Evolutionary conservation across 1,139 yeast species (phyloP).

Genomic region (Debaryomyces sp.): DNA sequence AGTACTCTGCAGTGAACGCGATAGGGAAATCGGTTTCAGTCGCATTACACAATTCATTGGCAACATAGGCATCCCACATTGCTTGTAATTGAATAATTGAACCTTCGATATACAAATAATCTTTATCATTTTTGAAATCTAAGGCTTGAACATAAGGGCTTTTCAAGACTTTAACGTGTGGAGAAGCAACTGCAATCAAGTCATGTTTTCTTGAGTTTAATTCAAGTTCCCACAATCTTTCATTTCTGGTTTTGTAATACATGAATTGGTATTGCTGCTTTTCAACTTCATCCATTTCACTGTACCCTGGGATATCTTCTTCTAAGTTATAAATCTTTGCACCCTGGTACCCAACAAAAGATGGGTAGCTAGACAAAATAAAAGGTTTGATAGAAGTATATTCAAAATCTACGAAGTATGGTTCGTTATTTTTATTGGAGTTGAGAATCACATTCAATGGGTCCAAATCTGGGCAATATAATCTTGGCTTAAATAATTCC

Average conservation of each 20-base stretch:
- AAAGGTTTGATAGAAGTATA: conserved; percentile 80
- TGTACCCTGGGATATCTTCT: conserved; percentile 74
- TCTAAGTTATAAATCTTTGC: conserved; percentile 76
- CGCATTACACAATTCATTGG: conserved; percentile 59
- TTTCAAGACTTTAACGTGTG: conserved; percentile 70
- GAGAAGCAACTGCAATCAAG: conserved; percentile 77
- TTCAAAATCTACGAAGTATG: conserved; percentile 78
- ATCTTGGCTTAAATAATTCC: conserved; percentile 70
- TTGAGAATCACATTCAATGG: conserved; percentile 78
- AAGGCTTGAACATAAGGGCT: conserved; percentile 68
- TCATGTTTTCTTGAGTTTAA: conserved; percentile 66
- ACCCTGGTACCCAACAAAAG: conserved; percentile 84
- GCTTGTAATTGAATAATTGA: conserved; percentile 71
- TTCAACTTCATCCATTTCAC: conserved; percentile 67
- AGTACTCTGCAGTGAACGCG: conserved; percentile 54
- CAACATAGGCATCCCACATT: conserved; percentile 73
- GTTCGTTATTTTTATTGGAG: conserved; percentile 34
- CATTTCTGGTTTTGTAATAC: conserved; percentile 88
- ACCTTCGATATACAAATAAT: conserved; percentile 66
- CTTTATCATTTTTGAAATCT: conserved; percentile 63
- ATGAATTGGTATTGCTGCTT: conserved; percentile 82
- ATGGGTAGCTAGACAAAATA: conserved; percentile 74
- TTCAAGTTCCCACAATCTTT: conserved; percentile 81
- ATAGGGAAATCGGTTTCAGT: conserved; percentile 58
- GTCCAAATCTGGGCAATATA: conserved; percentile 81